Conservation (phyloP, 768 basidiomycete genomes). For the Lyophyllum shimeji region DNA sequence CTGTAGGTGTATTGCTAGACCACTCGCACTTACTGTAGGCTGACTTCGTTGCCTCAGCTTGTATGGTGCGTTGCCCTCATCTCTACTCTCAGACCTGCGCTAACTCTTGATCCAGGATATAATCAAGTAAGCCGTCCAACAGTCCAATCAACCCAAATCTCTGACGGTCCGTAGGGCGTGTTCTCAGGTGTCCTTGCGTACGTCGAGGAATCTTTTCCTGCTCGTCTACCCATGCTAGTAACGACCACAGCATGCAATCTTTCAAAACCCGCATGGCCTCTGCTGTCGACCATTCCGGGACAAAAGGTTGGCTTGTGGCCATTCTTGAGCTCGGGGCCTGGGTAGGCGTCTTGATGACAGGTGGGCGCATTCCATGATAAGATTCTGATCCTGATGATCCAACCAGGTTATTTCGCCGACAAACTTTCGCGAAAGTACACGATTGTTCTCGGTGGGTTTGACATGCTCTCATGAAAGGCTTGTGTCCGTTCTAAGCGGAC, state of each 20-base stretch:
- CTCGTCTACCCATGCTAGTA: not conserved
- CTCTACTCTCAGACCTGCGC: not conserved
- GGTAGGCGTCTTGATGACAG: slow-evolving; percentile 72
- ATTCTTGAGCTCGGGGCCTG: slow-evolving; percentile 78
- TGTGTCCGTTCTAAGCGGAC: slow-evolving; percentile 5
- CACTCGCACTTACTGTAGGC: not conserved
- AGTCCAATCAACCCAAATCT: not conserved
- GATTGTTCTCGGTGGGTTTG: slow-evolving; percentile 51
- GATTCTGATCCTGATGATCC: not conserved
- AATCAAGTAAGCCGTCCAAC: slow-evolving; percentile 46
- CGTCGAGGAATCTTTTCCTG: not conserved
- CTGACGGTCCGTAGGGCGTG: slow-evolving; percentile 49
- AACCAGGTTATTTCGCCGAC: slow-evolving; percentile 60
- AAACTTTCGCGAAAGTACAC: slow-evolving; percentile 74
- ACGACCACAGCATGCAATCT: slow-evolving; percentile 41
- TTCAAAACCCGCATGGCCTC: slow-evolving; percentile 56
- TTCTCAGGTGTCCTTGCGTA: slow-evolving; percentile 74
- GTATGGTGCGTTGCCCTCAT: slow-evolving; percentile 47
- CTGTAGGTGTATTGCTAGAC: slow-evolving; percentile 41
- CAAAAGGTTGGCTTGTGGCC: slow-evolving; percentile 72
- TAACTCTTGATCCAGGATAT: slow-evolving; percentile 43
- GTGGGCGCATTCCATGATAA: slow-evolving; percentile 22
- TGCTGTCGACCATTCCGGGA: slow-evolving; percentile 48
- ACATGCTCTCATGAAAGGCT: not conserved
- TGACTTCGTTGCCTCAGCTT: slow-evolving; percentile 37